Base-by-base conservation (phyloP, 345 rosid genomes). In the thale cress (Arabidopsis thaliana) region DNA sequence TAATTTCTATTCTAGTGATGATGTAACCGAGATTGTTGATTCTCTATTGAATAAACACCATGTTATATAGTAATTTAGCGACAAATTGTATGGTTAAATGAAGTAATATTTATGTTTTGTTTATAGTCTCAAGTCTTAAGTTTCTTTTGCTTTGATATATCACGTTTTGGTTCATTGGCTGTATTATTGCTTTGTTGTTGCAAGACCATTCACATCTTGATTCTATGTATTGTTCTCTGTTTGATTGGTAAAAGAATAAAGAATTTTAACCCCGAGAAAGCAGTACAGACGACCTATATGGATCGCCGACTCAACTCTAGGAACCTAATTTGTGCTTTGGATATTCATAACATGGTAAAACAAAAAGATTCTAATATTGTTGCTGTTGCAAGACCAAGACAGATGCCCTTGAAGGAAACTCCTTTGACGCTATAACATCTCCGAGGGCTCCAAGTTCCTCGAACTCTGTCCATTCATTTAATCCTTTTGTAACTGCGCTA, bases 1-100 rank as follows among this genome's bases (percentile, higher is more conserved):
- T 61, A 61, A 59, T 75, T 67, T 59, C 41, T 14, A 25, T 36
- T 42, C 51, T 36, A 55, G 32, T 40, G 58, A 37, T 51, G 49
- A 61, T 76, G 70, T 69, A 44, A 76, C 16, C 22, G 33, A 41
- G 45, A 53, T 32, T 51, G 42, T 72, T 72, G 53, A 41, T 68
- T 59, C 33, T 67, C 48, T 24, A 51, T 51, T 42, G 40, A 42
- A 60, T 40, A 70, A 67, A 67, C 46, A 23, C 53, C 32, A 8
- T 59, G 10, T 59, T 59, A 4, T 8, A 50, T 46, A 49, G 16
- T 59, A 24, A 46, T 45, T 45, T 16, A 36, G 49, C 10, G 0
- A 25, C n/a, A 10, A 45, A 28, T 25, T 38, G 23, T 41, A 7
- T 51, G 32, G 76, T 73, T 71, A 34, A n/a, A 24, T 23, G 48